Conservation (phyloP, 352 stramenopile species). For the Phytophthora citricola region DNA sequence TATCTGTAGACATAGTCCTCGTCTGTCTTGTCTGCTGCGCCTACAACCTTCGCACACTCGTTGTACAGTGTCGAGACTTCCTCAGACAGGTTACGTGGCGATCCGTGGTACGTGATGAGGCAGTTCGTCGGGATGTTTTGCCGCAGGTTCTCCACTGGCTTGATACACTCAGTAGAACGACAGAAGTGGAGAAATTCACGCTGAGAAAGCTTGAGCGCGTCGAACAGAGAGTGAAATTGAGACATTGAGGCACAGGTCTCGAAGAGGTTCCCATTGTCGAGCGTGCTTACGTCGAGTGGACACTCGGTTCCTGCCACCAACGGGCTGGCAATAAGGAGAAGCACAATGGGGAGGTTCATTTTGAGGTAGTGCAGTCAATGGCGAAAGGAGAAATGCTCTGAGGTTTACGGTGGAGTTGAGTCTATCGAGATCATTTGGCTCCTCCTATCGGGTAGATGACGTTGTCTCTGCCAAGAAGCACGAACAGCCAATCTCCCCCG, state of each 20-base stretch:
- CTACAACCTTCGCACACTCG: neutral
- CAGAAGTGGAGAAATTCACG: constrained; percentile 35
- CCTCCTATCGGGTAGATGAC: too few species aligned
- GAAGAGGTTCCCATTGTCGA: constrained; percentile 30
- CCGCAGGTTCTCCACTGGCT: constrained; percentile 23
- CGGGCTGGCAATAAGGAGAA: constrained; percentile 1
- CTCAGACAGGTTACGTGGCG: neutral
- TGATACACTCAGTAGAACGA: constrained; percentile 23
- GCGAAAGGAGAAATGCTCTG: too few species aligned
- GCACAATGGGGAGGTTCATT: too few species aligned
- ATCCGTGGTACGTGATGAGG: neutral
- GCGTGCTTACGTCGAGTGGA: constrained; percentile 5
- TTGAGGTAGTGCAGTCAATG: too few species aligned
- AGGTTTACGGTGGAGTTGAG: too few species aligned
- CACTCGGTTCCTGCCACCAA: constrained; percentile 13
- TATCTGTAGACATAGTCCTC: neutral
- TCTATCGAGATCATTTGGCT: too few species aligned
- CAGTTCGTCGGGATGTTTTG: neutral
- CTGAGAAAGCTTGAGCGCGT: constrained; percentile 28
- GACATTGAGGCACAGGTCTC: constrained; percentile 12
- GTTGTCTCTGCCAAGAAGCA: too few species aligned
- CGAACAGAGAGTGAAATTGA: constrained; percentile 20
- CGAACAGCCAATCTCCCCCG: too few species aligned
- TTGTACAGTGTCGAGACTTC: neutral
- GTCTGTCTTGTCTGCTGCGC: neutral